Evolutionary conservation across 1,139 yeast genomes (phyloP).

Genomic region (Yamadazyma kanchanaburiensis): DNA sequence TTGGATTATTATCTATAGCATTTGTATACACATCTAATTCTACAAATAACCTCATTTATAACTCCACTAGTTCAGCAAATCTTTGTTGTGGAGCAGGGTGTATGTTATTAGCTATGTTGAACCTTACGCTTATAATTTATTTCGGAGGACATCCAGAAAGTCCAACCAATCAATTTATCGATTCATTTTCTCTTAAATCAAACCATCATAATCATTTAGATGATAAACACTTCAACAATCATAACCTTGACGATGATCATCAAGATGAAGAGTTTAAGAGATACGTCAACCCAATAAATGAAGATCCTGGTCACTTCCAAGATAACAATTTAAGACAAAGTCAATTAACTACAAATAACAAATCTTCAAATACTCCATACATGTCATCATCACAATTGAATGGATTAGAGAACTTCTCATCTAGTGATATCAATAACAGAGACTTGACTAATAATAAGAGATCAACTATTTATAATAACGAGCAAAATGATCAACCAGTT

Average conservation of each 20-base stretch:
- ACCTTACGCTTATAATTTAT: conserved; percentile 79
- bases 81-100: conserved; percentile 95
- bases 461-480: conserved; percentile 26
- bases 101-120: conserved; percentile 75
- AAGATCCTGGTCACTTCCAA: conserved; percentile 24
- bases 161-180: conserved; percentile 80
- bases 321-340: conserved; percentile 36
- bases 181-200: conserved; percentile 55
- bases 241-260: conserved; percentile 18
- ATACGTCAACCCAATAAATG: conserved; percentile 11
- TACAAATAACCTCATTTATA: conserved; percentile 75
- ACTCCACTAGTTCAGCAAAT: conserved; percentile 46
- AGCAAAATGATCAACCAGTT: conserved; percentile 21
- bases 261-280: conserved; percentile 29
- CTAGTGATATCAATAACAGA: conserved; percentile 35
- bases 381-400: conserved; percentile 55
- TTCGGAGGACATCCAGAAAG: conserved; percentile 80
- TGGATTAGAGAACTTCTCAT: conserved; percentile 56
- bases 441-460: conserved; percentile 29
- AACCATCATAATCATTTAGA: conserved; percentile 24
- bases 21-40: conserved; percentile 82
- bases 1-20: conserved; percentile 59
- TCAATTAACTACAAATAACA: conserved; percentile 31
- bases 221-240: conserved; percentile 14
- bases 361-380: conserved; percentile 32